Conservation (phyloP, 805 yeast genomes). For the Saccharomycopsis lassenensis region DNA sequence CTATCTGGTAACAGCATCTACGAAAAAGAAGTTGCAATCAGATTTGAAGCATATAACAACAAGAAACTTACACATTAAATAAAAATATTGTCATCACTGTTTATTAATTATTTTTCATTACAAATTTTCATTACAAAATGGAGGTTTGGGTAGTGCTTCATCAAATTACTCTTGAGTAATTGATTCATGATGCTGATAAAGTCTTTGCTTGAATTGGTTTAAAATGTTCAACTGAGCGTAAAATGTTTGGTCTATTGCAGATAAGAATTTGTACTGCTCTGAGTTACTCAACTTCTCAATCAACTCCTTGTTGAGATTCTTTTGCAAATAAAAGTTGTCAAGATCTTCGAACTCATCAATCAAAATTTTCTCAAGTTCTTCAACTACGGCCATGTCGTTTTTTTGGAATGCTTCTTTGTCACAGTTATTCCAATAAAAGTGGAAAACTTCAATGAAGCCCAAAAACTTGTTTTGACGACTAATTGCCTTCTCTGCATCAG, state of each 20-base stretch:
- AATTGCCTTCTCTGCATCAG: constrained; percentile 6
- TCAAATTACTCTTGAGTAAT: no score
- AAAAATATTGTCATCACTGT: no score
- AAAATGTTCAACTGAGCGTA: constrained; percentile 7
- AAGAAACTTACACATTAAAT: no score
- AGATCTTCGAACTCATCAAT: constrained; percentile 14
- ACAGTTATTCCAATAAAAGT: no score
- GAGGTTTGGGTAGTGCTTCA: no score
- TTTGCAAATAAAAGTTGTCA: constrained; percentile 15
- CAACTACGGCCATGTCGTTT: not conserved
- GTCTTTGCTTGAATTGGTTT: constrained; percentile 7
- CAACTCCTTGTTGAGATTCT: constrained; percentile 13
- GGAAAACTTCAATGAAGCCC: no score
- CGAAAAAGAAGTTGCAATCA: constrained; percentile 10
- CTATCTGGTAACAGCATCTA: constrained; percentile 44
- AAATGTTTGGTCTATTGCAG: constrained; percentile 6
- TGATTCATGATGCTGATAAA: no score
- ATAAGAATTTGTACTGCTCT: not conserved
- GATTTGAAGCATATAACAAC: not conserved
- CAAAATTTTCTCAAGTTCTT: not conserved
- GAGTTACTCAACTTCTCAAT: not conserved
- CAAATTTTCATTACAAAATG: no score
- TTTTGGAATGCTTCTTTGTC: no score
- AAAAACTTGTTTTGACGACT: constrained; percentile 12
- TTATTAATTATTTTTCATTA: no score